Evolutionary conservation across 1,284 basidiomycete genomes (phyloP).

Genomic region (Pseudozyma thailandica): DNA sequence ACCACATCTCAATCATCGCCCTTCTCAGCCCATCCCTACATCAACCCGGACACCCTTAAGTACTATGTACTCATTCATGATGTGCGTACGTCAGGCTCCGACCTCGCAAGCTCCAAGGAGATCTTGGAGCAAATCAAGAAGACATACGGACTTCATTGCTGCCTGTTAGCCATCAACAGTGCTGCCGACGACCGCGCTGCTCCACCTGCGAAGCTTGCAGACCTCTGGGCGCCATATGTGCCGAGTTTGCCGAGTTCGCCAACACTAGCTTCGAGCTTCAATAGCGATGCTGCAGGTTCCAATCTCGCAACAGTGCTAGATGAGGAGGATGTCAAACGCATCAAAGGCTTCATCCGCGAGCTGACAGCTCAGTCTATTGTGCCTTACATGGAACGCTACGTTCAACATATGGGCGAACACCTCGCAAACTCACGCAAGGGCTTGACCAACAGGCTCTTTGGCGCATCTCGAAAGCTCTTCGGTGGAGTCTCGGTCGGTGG

Average conservation of each 20-base stretch:
- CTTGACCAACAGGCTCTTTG: slow-evolving; percentile 81
- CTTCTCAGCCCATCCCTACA: slow-evolving; percentile 52
- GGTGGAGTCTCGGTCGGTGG: slow-evolving; percentile 41
- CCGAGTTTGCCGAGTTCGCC: slow-evolving; percentile 15
- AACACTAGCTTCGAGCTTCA: not conserved
- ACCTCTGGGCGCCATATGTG: slow-evolving; percentile 23
- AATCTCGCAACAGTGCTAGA: slow-evolving; percentile 69
- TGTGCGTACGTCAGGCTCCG: slow-evolving; percentile 38
- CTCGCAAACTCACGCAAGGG: slow-evolving; percentile 85
- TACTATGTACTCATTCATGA: slow-evolving; percentile 66
- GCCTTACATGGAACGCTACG: slow-evolving; percentile 95
- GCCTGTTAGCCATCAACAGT: slow-evolving; percentile 63
- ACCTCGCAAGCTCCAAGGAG: slow-evolving; percentile 50
- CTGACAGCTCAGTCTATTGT: slow-evolving; percentile 89
- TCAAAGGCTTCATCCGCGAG: slow-evolving; percentile 85
- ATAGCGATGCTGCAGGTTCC: not conserved
- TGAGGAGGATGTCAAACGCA: slow-evolving; percentile 81
- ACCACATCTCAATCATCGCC: slow-evolving; percentile 34
- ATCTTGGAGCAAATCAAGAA: slow-evolving; percentile 61
- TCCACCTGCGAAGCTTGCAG: slow-evolving; percentile 20
- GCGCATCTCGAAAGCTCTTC: slow-evolving; percentile 72
- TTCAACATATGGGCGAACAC: slow-evolving; percentile 92
- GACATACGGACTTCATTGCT: slow-evolving; percentile 66
- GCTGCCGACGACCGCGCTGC: slow-evolving; percentile 32
- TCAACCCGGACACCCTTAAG: slow-evolving; percentile 59